Percentiles rank a stretch among this genome's conserved stretches.
phyloP scores from a whole-genome alignment of 768 basidiomycete species.

The Tylopilus intermedius region DNA sequence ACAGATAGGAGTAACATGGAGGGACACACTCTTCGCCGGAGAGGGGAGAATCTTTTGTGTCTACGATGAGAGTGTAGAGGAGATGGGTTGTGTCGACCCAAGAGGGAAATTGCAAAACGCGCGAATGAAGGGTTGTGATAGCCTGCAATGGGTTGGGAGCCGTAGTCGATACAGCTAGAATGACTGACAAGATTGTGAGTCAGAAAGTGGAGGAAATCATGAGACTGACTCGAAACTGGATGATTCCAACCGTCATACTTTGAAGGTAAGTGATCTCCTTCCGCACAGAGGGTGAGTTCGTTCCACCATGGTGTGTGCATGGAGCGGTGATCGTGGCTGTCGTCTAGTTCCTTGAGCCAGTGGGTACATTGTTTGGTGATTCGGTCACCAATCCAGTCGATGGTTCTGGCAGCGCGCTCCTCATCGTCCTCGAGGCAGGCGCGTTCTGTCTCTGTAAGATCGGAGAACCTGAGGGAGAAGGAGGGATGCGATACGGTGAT shows the following conservation, averaged over 20 bases:
- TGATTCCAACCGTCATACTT: slow-evolving; percentile 82
- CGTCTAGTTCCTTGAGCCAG: slow-evolving; percentile 70
- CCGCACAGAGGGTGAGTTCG: slow-evolving; percentile 69
- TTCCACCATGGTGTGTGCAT: slow-evolving; percentile 82
- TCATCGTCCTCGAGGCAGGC: slow-evolving; percentile 79
- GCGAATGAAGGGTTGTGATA: slow-evolving; percentile 68
- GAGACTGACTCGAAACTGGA: slow-evolving; percentile 65
- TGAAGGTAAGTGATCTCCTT: slow-evolving; percentile 72
- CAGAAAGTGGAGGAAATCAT: slow-evolving; percentile 7
- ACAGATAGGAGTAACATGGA: slow-evolving; percentile 2
- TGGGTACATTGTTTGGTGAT: slow-evolving; percentile 55
- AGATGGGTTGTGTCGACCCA: slow-evolving; percentile 77
- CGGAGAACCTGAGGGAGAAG: slow-evolving; percentile 76
- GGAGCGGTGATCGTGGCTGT: slow-evolving; percentile 35
- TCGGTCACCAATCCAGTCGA: slow-evolving; percentile 82
- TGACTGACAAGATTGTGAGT: slow-evolving; percentile 44
- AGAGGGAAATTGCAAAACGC: slow-evolving; percentile 60
- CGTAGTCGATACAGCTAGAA: slow-evolving; percentile 77
- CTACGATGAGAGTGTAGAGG: slow-evolving; percentile 73
- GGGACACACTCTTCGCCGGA: slow-evolving; percentile 73
- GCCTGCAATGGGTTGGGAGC: slow-evolving; percentile 78
- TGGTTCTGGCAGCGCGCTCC: slow-evolving; percentile 67
- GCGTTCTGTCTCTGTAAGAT: slow-evolving; percentile 63
- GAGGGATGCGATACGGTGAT: slow-evolving; percentile 65
- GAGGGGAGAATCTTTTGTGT: slow-evolving; percentile 62